These are phyloP conservation scores for Rhizopogon rudus DNA, from an alignment of 768 basidiomycete genomes.

Conservation along the genomic window DNA sequence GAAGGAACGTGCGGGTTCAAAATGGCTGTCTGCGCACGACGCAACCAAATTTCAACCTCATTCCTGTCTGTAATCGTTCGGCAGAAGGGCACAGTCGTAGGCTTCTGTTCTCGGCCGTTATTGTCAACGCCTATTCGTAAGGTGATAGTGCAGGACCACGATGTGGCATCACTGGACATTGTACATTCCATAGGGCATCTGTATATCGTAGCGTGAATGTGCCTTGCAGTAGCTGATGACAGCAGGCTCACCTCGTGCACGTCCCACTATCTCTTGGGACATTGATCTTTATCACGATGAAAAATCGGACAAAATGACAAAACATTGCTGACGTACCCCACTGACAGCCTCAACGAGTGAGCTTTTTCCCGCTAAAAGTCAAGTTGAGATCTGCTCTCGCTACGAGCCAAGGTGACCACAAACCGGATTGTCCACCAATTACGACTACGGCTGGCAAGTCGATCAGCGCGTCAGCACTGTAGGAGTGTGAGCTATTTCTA, in stretches of 20 bases:
- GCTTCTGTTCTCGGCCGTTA: constrained; percentile 19
- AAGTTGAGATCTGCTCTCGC: neutral
- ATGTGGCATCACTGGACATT: constrained; percentile 16
- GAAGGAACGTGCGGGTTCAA: constrained; percentile 37
- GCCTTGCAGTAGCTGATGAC: neutral
- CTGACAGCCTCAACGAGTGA: constrained; percentile 44
- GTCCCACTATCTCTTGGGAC: constrained; percentile 47
- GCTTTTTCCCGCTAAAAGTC: constrained; percentile 31
- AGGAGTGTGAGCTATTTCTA: neutral
- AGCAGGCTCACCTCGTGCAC: constrained; percentile 25
- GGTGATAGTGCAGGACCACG: constrained; percentile 35
- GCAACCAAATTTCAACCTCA: constrained; percentile 47
- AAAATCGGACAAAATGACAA: neutral
- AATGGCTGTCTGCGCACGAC: constrained; percentile 57
- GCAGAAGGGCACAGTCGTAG: constrained; percentile 38
- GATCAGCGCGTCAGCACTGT: constrained; percentile 38
- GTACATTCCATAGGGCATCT: constrained; percentile 36
- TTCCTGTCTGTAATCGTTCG: constrained; percentile 31
- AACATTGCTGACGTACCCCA: constrained; percentile 27
- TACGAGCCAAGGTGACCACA: constrained; percentile 4
- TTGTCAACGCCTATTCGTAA: constrained; percentile 37
- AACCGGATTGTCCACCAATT: constrained; percentile 51
- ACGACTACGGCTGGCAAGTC: constrained; percentile 47
- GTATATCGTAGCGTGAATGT: neutral
- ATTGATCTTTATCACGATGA: constrained; percentile 18